Conservation (phyloP, 2,329 filamentous ascomycete genomes). For the Thelonectria blattea region DNA sequence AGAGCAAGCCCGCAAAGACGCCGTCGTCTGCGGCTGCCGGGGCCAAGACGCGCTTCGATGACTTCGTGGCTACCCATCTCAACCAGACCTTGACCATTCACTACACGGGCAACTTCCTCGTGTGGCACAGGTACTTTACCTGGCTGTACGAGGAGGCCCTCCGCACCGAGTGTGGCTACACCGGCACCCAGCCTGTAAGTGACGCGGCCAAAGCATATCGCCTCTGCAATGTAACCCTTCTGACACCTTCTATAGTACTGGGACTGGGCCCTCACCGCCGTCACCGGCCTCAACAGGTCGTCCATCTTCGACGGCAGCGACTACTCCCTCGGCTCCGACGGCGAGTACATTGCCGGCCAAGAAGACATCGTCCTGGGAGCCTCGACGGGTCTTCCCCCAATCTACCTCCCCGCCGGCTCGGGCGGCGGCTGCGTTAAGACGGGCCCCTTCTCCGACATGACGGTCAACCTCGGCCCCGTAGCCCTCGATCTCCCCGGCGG, state of each 20-base stretch:
- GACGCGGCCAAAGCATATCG: background rate
- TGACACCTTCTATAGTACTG: constrained; percentile 46
- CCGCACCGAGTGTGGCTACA: constrained; percentile 44
- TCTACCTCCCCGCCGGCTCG: constrained; percentile 50
- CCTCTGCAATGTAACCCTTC: background rate
- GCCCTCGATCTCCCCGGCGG: constrained; percentile 39
- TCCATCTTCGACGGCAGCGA: constrained; percentile 57
- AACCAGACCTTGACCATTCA: constrained; percentile 54
- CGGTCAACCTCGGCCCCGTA: constrained; percentile 49
- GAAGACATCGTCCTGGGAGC: constrained; percentile 33
- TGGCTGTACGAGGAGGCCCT: constrained; percentile 43
- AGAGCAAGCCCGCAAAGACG: constrained; percentile 44
- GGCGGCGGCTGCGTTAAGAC: constrained; percentile 62
- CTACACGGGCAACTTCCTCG: constrained; percentile 43
- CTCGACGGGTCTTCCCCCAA: constrained; percentile 26
- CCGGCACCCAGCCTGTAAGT: constrained; percentile 47
- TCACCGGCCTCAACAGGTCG: constrained; percentile 46
- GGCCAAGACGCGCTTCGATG: constrained; percentile 54
- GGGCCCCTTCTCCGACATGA: constrained; percentile 55
- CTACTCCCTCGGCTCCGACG: constrained; percentile 39
- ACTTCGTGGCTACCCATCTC: constrained; percentile 57
- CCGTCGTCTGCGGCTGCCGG: constrained; percentile 47
- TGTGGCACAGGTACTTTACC: constrained; percentile 43
- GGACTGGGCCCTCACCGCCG: constrained; percentile 51
- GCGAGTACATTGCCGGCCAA: constrained; percentile 18